Conservation (phyloP, 768 basidiomycete genomes). For the Podaxis pistillaris region DNA sequence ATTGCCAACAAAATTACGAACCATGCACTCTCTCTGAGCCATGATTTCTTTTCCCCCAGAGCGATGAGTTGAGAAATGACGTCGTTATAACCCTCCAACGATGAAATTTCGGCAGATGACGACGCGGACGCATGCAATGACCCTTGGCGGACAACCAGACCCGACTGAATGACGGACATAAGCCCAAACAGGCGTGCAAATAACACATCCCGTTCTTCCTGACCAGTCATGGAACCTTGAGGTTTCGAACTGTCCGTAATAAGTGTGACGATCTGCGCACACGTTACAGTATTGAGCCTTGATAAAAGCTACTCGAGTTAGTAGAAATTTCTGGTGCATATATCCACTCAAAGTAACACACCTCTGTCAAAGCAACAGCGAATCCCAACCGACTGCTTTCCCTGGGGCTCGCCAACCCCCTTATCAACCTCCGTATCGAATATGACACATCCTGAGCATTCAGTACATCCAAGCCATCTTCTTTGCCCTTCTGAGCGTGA, state of each 20-base stretch:
- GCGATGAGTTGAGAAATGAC: slow-evolving; percentile 59
- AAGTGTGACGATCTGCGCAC: slow-evolving; percentile 73
- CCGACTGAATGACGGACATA: slow-evolving; percentile 81
- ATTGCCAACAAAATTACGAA: slow-evolving; percentile 71
- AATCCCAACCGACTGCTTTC: slow-evolving; percentile 95
- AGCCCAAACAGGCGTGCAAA: slow-evolving; percentile 94
- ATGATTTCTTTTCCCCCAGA: slow-evolving; percentile 82
- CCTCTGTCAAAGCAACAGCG: slow-evolving; percentile 94
- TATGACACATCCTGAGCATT: slow-evolving; percentile 94
- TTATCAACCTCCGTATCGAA: slow-evolving; percentile 80
- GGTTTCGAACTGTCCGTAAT: slow-evolving; percentile 69
- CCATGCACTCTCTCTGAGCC: slow-evolving; percentile 91
- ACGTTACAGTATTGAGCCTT: slow-evolving; percentile 73
- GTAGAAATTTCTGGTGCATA: slow-evolving; percentile 13
- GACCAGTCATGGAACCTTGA: slow-evolving; percentile 77
- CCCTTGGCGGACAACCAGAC: slow-evolving; percentile 65
- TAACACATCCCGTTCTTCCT: slow-evolving; percentile 89
- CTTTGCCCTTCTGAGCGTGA: slow-evolving; percentile 32
- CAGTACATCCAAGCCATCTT: slow-evolving; percentile 55
- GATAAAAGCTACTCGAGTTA: slow-evolving; percentile 63
- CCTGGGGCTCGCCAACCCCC: slow-evolving; percentile 87
- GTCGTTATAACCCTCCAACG: slow-evolving; percentile 55
- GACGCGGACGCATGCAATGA: slow-evolving; percentile 54
- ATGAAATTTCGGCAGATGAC: slow-evolving; percentile 52
- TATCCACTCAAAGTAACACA: slow-evolving; percentile 32